Percentiles rank a stretch among this genome's conserved stretches.
Conservation (phyloP, 164 flowering plant species). For the Magnolia officinalis region DNA sequence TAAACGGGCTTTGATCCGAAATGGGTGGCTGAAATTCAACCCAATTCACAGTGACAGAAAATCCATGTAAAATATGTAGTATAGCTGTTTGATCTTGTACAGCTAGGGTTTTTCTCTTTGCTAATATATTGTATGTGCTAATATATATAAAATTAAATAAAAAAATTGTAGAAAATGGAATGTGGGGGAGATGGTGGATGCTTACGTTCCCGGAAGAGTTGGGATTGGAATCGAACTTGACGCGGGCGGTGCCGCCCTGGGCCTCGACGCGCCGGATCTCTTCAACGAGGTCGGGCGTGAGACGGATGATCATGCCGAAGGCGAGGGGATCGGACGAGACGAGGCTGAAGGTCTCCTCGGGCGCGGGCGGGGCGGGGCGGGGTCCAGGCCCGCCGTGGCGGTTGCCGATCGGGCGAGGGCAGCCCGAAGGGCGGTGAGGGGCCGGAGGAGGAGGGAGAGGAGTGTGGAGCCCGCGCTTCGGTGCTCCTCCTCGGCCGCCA, state of each 20-base stretch:
- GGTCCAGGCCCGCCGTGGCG: conserved; percentile 7
- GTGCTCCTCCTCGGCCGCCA: conserved; percentile 32
- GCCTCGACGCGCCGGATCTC: conserved; percentile 86
- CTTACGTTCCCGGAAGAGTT: conserved; percentile 68
- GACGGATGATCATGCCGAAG: conserved; percentile 70
- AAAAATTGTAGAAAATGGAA: background rate
- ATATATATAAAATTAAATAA: background rate
- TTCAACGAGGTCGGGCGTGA: conserved; percentile 80
- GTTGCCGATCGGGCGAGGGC: conserved; percentile 26
- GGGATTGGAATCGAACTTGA: conserved; percentile 69
- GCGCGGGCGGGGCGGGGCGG: conserved; percentile 18
- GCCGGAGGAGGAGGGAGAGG: conserved; percentile 45
- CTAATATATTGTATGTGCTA: no score
- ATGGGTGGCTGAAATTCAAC: background rate
- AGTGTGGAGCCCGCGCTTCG: conserved; percentile 27
- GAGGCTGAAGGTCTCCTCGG: conserved; percentile 68
- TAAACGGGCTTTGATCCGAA: background rate
- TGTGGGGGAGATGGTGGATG: background rate
- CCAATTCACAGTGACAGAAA: background rate
- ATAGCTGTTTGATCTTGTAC: no score
- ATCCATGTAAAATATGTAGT: background rate
- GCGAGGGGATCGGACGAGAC: conserved; percentile 54
- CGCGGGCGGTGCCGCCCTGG: conserved; percentile 62
- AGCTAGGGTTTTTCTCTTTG: no score
- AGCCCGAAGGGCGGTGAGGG: conserved; percentile 33